phyloP scores from a whole-genome alignment of 371 early-diverging fungal species.

The Mortierella sp. region DNA sequence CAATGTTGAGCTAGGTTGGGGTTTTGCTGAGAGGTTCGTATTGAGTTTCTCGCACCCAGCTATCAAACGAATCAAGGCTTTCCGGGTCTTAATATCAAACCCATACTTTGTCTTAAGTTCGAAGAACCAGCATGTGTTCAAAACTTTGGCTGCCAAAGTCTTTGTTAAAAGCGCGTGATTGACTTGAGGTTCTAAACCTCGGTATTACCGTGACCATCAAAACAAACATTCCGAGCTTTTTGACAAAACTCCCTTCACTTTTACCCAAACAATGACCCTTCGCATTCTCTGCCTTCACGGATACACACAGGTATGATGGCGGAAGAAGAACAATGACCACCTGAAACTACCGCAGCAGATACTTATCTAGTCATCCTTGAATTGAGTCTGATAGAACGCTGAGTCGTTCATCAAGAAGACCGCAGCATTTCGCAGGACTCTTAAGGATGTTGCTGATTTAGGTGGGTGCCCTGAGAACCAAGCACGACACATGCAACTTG shows the following conservation, averaged over 20 bases:
- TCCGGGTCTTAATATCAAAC: conserved; percentile 89
- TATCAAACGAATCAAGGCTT: conserved; percentile 92
- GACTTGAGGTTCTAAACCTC: conserved; percentile 95
- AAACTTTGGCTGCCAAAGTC: conserved; percentile 97
- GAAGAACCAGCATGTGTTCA: conserved; percentile 87
- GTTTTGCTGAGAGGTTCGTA: conserved; percentile 95
- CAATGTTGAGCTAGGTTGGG: conserved; percentile 93
- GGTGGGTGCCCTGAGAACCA: conserved; percentile 53
- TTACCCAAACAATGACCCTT: conserved; percentile 9
- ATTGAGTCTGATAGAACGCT: conserved; percentile 62
- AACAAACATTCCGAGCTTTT: conserved; percentile 91
- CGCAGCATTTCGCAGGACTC: conserved; percentile 71
- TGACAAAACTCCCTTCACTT: conserved; percentile 27
- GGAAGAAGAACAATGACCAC: no score
- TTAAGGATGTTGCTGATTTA: conserved; percentile 69
- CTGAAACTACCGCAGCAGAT: no score
- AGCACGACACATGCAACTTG: no score
- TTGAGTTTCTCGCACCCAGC: conserved; percentile 95
- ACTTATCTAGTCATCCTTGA: no score
- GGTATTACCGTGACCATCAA: no score
- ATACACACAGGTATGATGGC: conserved; percentile 59
- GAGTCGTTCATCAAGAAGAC: conserved; percentile 74
- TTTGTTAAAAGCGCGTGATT: conserved; percentile 91
- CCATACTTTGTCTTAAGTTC: conserved; percentile 95
- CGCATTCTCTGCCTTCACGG: conserved; percentile 83